Evolutionary conservation across 805 yeast species (phyloP), one percentile per base, ranked within the genome.

Genomic region (Wickerhamiella kurtzmanii): DNA sequence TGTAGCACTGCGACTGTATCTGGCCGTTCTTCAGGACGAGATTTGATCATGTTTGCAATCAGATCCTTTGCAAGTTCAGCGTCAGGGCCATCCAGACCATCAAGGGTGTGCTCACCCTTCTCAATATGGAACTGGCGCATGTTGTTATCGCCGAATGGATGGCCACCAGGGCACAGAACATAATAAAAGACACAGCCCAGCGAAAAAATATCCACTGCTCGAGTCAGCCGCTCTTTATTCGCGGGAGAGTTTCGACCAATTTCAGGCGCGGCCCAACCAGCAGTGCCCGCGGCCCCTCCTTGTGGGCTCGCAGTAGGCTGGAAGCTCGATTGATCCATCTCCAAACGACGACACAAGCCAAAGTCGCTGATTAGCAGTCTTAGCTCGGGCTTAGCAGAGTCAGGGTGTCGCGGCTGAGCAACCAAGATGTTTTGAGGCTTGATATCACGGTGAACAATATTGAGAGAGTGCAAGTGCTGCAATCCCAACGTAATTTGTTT

Each of bases 181-280:
- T 87, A 92, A 60, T 75, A 89, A 59, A 85, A 92, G 0, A 92
- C 88, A 65, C 98, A 92, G 0, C 99, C 99, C 50, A 89, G 68
- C 0, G 96, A 84, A 60, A 92, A 92, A 3, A 92, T 82, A 63
- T 92, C 99, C 46, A 92, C 83, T 0, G 95, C 87, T 53, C 88
- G 75, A 0, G 96, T 88, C 37, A 87, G 69, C 45, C 94, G 70
- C 53, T 82, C 35, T 3, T 18, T n/a, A 4, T 18, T 25, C 22
- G 16, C 17, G 4, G 15, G 5, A 4, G 22, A 5, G 19, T 13
- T 4, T n/a, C 22, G 38, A 13, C 35, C 22, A 9, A 62, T 59
- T 58, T 92, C 98, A 0, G 98, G 98, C 0, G 99, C 97, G 56
- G 96, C 74, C 98, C 98, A 92, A 2, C 99, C 99, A 2, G 92